Percentiles rank a stretch among this genome's conserved stretches.
phyloP scores from a whole-genome alignment of 805 yeast genomes.

The Wickerhamomyces sydowiorum region DNA sequence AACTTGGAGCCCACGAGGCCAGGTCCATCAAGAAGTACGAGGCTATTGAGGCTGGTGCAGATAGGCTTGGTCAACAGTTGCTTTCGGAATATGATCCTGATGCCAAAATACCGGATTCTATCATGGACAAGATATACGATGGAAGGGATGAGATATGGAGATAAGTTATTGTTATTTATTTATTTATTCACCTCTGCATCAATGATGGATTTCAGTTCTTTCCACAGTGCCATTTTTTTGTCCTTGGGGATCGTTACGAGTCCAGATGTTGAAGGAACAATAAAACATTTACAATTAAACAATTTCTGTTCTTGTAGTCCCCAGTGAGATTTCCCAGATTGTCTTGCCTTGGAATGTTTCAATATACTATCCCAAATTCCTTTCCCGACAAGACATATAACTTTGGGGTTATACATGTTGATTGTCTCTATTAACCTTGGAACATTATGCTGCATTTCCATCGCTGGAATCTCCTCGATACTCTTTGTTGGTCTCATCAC shows the following conservation, averaged over 20 bases:
- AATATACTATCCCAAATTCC: slow-evolving; percentile 67
- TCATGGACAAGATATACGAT: slow-evolving; percentile 7
- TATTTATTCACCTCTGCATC: slow-evolving; percentile 1
- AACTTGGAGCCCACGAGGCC: slow-evolving; percentile 11
- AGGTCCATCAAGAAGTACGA: slow-evolving; percentile 6
- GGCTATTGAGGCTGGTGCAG: slow-evolving; percentile 11
- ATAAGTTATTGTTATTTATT: slow-evolving; percentile 1
- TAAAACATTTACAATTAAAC: slow-evolving; percentile 34
- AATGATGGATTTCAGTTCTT: slow-evolving; percentile 21
- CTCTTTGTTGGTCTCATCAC: slow-evolving; percentile 58
- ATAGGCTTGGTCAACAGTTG: slow-evolving; percentile 12
- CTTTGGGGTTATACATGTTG: slow-evolving; percentile 28
- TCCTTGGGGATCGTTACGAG: slow-evolving; percentile 47
- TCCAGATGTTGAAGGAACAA: slow-evolving; percentile 72
- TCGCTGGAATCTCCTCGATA: slow-evolving; percentile 43
- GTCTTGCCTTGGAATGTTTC: slow-evolving; percentile 25
- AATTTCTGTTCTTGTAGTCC: slow-evolving; percentile 33
- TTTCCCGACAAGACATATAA: slow-evolving; percentile 60
- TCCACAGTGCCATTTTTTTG: slow-evolving; percentile 47
- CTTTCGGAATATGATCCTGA: slow-evolving; percentile 3
- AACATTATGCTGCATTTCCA: slow-evolving; percentile 52
- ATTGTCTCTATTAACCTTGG: slow-evolving; percentile 45
- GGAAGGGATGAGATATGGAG: slow-evolving; percentile 16
- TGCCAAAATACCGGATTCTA: slow-evolving; percentile 3
- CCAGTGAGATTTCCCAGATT: slow-evolving; percentile 39